Base-by-base conservation (phyloP, 768 basidiomycete species). In the Leccinum boreale region DNA sequence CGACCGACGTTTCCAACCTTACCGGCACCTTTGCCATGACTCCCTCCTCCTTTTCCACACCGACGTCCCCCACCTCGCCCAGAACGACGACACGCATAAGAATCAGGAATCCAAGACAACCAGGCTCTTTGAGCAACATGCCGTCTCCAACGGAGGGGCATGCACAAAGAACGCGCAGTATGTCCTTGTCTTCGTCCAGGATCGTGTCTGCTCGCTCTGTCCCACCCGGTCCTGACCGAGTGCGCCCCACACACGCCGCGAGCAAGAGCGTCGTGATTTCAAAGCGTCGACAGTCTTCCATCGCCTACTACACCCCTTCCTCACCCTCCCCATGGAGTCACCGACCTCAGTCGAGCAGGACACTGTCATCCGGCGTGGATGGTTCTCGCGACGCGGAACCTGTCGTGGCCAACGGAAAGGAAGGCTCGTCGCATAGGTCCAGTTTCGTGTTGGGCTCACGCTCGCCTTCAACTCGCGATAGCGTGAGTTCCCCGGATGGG, bases 271-370 rank as follows among this genome's bases (percentile, higher is more conserved):
- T 15, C 4, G 45, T 48, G 46, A 48, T 50, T 11, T 1, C 11
- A 28, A 60, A 65, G 31, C 62, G 68, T n/a, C 59, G 70, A 53
- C 70, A 67, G 50, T 64, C 70, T 0, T 71, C 70, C 1, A 71
- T 71, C 50, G 28, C 66, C 10, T 71, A 71, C 44, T 70, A 67
- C 33, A 70, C 68, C 11, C 62, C 67, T 11, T 56, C 60, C 2
- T 70, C 68, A 2, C 68, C 68, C 24, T 62, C 69, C 1, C 69
- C 69, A 2, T 62, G 69, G 61, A 58, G 42, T 19, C 65, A 61
- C 5, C 65, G 58, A 24, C 53, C 55, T 4, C 51, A 42, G 0
- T 10, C 7, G 23, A 55, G 31, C 33, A 57, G 49, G 45, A 55
- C 53, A 1, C 35, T 23, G 44, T 58, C 65, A 7, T 57, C 35